Conservation (phyloP, 2,329 filamentous ascomycete genomes). For the Juglanconis oblonga region DNA sequence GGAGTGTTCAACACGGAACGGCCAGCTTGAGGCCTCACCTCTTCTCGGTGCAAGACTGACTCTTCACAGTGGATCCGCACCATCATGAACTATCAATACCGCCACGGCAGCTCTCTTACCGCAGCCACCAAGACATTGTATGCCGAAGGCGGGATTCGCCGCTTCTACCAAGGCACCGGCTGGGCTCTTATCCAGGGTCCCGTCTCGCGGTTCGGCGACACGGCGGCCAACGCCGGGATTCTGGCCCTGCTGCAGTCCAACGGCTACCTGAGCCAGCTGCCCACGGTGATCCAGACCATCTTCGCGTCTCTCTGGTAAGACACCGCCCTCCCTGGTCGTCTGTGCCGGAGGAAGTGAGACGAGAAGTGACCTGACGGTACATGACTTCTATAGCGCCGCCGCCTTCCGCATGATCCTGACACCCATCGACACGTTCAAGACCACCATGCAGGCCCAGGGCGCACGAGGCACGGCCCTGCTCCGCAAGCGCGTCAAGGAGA, state of each 20-base stretch:
- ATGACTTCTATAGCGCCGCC: conserved; percentile 33
- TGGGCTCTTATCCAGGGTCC: conserved; percentile 46
- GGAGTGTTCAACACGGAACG: too few species aligned
- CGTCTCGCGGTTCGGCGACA: conserved; percentile 44
- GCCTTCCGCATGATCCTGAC: conserved; percentile 46
- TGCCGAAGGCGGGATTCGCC: conserved; percentile 36
- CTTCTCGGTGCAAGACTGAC: background rate
- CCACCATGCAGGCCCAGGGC: conserved; percentile 46
- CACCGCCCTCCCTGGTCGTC: too few species aligned
- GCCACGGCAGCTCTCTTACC: conserved; percentile 40
- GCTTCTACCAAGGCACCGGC: conserved; percentile 45
- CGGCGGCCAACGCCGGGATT: conserved; percentile 48
- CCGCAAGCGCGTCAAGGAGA: conserved; percentile 39
- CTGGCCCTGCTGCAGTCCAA: conserved; percentile 45
- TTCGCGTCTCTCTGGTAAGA: conserved; percentile 43
- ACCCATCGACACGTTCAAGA: conserved; percentile 48
- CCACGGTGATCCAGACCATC: conserved; percentile 41
- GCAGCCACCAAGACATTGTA: conserved; percentile 38
- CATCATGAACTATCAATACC: conserved; percentile 51
- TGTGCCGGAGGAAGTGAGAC: too few species aligned
- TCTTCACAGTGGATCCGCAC: conserved; percentile 40
- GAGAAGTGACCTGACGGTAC: background rate
- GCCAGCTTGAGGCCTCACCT: background rate
- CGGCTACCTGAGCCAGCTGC: conserved; percentile 39
- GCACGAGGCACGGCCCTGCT: conserved; percentile 39